These are phyloP conservation scores for Rugonectria rugulosa DNA, from an alignment of 2,329 filamentous ascomycete genomes.

Conservation along the genomic window DNA sequence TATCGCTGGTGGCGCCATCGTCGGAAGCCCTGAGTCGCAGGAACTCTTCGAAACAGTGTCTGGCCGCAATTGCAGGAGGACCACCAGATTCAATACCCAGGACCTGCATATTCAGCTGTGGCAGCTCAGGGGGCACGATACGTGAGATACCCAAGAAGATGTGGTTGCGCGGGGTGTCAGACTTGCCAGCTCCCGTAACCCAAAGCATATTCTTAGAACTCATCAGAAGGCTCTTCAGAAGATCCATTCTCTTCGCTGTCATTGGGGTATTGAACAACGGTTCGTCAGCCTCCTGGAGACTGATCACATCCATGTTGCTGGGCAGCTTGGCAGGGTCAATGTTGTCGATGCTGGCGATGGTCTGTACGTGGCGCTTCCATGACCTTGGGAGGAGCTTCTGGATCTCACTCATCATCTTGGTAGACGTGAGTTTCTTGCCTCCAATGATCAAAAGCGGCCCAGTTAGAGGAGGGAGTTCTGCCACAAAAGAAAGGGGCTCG, in stretches of 20 bases:
- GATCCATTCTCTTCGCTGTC: slow-evolving; percentile 6
- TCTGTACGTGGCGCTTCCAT: slow-evolving; percentile 15
- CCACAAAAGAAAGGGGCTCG: slow-evolving; percentile 11
- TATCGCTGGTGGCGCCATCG: neutral
- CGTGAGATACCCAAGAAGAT: slow-evolving; percentile 21
- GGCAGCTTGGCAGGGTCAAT: slow-evolving; percentile 8
- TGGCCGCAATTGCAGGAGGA: neutral
- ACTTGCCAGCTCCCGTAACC: slow-evolving; percentile 17
- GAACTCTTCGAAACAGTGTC: slow-evolving; percentile 10
- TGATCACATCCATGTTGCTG: slow-evolving; percentile 14
- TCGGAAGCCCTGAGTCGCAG: neutral
- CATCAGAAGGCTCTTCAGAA: slow-evolving; percentile 14
- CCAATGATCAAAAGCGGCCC: slow-evolving; percentile 14
- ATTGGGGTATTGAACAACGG: slow-evolving; percentile 16
- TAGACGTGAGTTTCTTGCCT: slow-evolving; percentile 13
- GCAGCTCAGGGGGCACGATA: slow-evolving; percentile 7
- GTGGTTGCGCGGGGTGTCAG: slow-evolving; percentile 9
- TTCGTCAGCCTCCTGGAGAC: slow-evolving; percentile 19
- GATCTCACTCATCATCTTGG: slow-evolving; percentile 14
- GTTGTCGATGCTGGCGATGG: slow-evolving; percentile 1
- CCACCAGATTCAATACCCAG: slow-evolving; percentile 12
- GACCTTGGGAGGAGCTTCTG: slow-evolving; percentile 15
- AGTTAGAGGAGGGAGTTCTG: slow-evolving; percentile 7
- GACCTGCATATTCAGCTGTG: slow-evolving; percentile 16
- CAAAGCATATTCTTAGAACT: slow-evolving; percentile 18